Conservation (phyloP, 2,329 filamentous ascomycete species). For the Macrophomina pseudophaseolina region DNA sequence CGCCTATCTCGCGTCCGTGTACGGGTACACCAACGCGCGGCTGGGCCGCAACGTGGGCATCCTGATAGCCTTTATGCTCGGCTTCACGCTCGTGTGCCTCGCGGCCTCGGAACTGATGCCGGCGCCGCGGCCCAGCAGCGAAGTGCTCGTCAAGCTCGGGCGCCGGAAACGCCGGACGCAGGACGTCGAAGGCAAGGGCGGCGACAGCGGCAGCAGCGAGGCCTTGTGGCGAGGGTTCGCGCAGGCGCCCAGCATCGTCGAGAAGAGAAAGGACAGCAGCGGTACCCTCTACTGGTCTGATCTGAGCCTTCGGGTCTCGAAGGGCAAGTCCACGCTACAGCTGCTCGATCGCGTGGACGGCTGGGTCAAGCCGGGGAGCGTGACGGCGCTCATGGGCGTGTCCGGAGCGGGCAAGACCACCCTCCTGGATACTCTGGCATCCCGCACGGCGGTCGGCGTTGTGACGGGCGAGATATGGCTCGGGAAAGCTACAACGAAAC, state of each 20-base stretch:
- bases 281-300: constrained; percentile 70
- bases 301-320: constrained; percentile 23
- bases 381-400: constrained; percentile 27
- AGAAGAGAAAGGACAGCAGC: constrained; percentile 59
- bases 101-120: constrained; percentile 58
- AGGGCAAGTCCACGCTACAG: neutral
- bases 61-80: constrained; percentile 54
- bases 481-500: no score
- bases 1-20: constrained; percentile 62
- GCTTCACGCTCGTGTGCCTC: constrained; percentile 63
- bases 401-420: constrained; percentile 25
- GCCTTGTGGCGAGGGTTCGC: neutral
- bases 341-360: constrained; percentile 28
- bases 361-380: constrained; percentile 27
- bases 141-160: neutral
- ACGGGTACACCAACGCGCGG: constrained; percentile 26
- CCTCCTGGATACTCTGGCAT: constrained; percentile 1
- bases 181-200: neutral
- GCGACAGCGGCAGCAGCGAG: neutral
- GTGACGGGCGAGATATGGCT: constrained; percentile 4
- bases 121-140: neutral
- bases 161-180: neutral
- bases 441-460: constrained; percentile 2
- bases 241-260: no score
- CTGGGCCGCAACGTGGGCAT: constrained; percentile 39